Percentiles rank a stretch among this genome's conserved stretches.
These are phyloP conservation scores for Talinum fruticosum DNA, from an alignment of 148 eudicot species.

Conservation along the genomic window DNA sequence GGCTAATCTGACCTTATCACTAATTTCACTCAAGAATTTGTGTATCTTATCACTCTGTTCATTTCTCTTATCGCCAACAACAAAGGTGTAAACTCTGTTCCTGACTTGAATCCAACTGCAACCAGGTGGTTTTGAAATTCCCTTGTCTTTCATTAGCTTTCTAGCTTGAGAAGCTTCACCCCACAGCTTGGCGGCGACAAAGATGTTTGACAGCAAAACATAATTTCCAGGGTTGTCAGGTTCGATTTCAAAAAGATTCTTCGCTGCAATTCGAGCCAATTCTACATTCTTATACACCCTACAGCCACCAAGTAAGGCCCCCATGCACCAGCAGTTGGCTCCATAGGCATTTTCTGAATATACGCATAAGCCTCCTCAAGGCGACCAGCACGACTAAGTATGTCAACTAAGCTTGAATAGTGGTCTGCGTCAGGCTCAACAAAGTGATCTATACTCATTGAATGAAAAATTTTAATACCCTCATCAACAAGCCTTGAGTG, in stretches of 20 bases:
- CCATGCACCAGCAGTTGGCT: conserved; percentile 76
- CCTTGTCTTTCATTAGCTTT: conserved; percentile 60
- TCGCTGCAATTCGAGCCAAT: conserved; percentile 64
- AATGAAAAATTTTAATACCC: conserved; percentile 51
- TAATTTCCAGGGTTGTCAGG: conserved; percentile 82
- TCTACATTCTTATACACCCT: conserved; percentile 74
- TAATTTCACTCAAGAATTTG: conserved; percentile 51
- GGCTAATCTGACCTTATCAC: conserved; percentile 56
- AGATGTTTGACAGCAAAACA: conserved; percentile 57
- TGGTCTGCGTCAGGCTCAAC: conserved; percentile 71
- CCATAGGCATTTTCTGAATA: conserved; percentile 63
- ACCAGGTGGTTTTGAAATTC: conserved; percentile 68
- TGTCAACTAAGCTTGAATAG: conserved; percentile 68
- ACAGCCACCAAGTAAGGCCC: conserved; percentile 80
- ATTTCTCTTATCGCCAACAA: conserved; percentile 69
- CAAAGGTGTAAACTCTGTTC: conserved; percentile 59
- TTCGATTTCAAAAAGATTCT: conserved; percentile 55
- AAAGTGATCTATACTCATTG: conserved; percentile 53
- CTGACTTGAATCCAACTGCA: conserved; percentile 80
- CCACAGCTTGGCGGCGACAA: conserved; percentile 59
- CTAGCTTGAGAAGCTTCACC: conserved; percentile 67
- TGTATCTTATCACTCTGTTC: conserved; percentile 55
- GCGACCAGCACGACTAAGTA: conserved; percentile 71
- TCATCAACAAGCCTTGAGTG: conserved; percentile 71
- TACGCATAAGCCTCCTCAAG: conserved; percentile 59